Evolutionary conservation across 768 basidiomycete species (phyloP).

Genomic region (Hypsizygus marmoreus): DNA sequence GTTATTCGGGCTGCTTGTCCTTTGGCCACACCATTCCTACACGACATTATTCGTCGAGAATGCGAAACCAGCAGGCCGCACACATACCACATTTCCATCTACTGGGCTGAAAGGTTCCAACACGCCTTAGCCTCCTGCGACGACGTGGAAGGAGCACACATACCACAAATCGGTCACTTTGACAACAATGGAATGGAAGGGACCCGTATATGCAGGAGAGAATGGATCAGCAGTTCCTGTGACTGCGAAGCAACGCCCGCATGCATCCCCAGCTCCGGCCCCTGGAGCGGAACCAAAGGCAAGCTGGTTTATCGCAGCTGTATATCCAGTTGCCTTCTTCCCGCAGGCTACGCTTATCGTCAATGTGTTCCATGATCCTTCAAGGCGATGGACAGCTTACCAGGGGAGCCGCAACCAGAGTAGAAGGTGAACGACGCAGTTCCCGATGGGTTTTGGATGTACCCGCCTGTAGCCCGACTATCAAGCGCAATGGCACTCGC

Average conservation of each 20-base stretch:
- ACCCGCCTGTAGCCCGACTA: slow-evolving; percentile 47
- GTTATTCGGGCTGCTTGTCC: slow-evolving; percentile 40
- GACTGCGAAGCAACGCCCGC: slow-evolving; percentile 60
- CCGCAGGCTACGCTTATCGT: slow-evolving; percentile 48
- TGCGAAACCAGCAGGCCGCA: background rate
- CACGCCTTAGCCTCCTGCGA: background rate
- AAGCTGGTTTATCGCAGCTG: slow-evolving; percentile 59
- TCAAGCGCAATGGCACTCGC: slow-evolving; percentile 28
- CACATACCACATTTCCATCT: slow-evolving; percentile 41
- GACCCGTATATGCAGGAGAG: slow-evolving; percentile 49
- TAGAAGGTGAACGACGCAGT: slow-evolving; percentile 60
- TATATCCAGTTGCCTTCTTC: slow-evolving; percentile 46
- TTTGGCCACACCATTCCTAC: slow-evolving; percentile 58
- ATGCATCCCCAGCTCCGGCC: slow-evolving; percentile 56
- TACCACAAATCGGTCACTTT: slow-evolving; percentile 50
- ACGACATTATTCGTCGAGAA: background rate
- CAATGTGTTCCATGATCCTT: background rate
- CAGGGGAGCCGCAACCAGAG: slow-evolving; percentile 50
- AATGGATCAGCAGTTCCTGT: slow-evolving; percentile 54
- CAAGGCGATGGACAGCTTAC: slow-evolving; percentile 31
- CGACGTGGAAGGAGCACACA: slow-evolving; percentile 3
- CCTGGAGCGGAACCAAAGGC: slow-evolving; percentile 55
- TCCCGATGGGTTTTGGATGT: slow-evolving; percentile 54
- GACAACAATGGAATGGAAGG: slow-evolving; percentile 56
- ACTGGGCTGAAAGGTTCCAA: slow-evolving; percentile 36